These are phyloP conservation scores for Triglochin maritima DNA, from an alignment of 106 monocot species.

Conservation along the genomic window DNA sequence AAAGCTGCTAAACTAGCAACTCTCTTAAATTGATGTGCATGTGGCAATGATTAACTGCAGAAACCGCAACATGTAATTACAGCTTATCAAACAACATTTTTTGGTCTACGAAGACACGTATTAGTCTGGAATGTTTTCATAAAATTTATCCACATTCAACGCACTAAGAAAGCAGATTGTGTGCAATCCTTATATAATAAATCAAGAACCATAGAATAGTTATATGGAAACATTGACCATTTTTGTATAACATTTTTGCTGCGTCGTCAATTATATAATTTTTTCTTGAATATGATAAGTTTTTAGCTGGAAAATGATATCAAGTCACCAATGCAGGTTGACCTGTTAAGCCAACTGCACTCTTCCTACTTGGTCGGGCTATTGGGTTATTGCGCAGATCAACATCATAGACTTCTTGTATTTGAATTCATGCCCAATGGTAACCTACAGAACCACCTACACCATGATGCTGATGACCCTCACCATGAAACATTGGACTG, in stretches of 20 bases:
- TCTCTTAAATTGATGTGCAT: no score
- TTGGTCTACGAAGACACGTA: no score
- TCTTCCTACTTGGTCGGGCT: constrained; percentile 17
- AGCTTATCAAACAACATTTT: no score
- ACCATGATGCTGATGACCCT: constrained; percentile 11
- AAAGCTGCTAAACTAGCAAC: no score
- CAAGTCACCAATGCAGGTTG: constrained; percentile 12
- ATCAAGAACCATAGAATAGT: neutral
- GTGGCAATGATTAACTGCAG: no score
- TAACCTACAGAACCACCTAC: constrained; percentile 65
- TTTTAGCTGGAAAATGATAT: neutral
- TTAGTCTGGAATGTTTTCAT: no score
- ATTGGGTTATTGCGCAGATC: constrained; percentile 30
- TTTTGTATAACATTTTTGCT: neutral
- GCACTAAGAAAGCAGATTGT: no score
- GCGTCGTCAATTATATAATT: neutral
- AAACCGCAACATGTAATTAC: no score
- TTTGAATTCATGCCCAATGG: constrained; percentile 89
- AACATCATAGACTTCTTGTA: constrained; percentile 19
- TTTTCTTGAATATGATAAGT: neutral
- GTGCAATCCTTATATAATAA: neutral
- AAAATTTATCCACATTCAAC: no score
- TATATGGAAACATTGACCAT: neutral
- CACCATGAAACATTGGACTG: constrained; percentile 37
- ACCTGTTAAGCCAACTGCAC: constrained; percentile 17